phyloP scores from a whole-genome alignment of 495 filamentous ascomycete species.

The Penicillium argentinense region DNA sequence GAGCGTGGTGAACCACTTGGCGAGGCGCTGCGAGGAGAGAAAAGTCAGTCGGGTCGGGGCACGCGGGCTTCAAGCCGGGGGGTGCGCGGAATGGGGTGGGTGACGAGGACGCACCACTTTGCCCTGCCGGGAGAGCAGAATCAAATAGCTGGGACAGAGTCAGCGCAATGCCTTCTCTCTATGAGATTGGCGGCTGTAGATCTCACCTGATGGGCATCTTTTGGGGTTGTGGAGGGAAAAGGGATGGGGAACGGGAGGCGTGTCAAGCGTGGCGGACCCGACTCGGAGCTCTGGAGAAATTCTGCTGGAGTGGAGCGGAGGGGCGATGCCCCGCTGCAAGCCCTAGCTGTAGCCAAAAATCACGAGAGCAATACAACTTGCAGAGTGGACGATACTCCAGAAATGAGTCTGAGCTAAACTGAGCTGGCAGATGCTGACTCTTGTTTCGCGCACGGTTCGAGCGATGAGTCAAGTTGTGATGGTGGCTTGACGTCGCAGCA shows the following conservation, averaged over 20 bases:
- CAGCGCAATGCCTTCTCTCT: slow-evolving; percentile 34
- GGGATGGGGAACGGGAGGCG: slow-evolving; percentile 21
- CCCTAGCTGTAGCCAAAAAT: slow-evolving; percentile 21
- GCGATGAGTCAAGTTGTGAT: too few relatives aligned
- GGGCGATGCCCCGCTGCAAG: slow-evolving; percentile 30
- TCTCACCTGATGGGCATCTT: slow-evolving; percentile 65
- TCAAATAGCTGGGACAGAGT: slow-evolving; percentile 76
- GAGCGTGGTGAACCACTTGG: slow-evolving; percentile 99
- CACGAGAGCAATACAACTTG: too few relatives aligned
- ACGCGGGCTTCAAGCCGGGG: slow-evolving; percentile 24
- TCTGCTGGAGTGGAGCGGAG: slow-evolving; percentile 35
- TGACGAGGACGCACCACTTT: slow-evolving; percentile 79
- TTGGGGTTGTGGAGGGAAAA: slow-evolving; percentile 10
- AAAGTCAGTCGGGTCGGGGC: slow-evolving; percentile 31
- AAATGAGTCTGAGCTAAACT: too few relatives aligned
- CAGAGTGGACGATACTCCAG: too few relatives aligned
- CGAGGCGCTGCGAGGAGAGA: slow-evolving; percentile 68
- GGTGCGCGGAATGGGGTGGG: slow-evolving; percentile 34
- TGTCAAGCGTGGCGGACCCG: slow-evolving; percentile 20
- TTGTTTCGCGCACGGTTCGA: too few relatives aligned
- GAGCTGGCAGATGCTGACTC: neutral
- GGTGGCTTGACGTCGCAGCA: too few relatives aligned
- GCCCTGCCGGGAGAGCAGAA: slow-evolving; percentile 94
- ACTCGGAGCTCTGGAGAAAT: slow-evolving; percentile 37
- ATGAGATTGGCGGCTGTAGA: neutral